These are phyloP conservation scores for Pterocarpus santalinus DNA, from an alignment of 306 rosid species.

Conservation along the genomic window DNA sequence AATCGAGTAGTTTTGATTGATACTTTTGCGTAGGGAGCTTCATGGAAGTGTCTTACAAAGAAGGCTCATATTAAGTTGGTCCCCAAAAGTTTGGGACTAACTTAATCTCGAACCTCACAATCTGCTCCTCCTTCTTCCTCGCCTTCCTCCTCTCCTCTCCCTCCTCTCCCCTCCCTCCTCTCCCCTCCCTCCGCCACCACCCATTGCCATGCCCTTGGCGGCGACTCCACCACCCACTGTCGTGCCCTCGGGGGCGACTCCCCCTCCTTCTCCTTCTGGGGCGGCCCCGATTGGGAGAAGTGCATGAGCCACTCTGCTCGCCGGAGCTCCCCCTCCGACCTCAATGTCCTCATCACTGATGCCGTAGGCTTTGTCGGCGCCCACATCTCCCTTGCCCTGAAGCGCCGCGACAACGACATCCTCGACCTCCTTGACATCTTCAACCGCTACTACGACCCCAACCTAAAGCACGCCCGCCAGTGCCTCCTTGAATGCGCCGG, in stretches of 20 bases:
- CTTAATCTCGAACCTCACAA: conserved; percentile 56
- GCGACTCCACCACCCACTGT: neutral
- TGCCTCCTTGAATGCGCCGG: conserved; percentile 73
- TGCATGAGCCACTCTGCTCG: conserved; percentile 65
- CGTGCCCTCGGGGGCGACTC: neutral
- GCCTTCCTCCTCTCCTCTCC: conserved; percentile 42
- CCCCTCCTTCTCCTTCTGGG: conserved; percentile 61
- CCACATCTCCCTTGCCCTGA: conserved; percentile 76
- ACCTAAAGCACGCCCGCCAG: conserved; percentile 74
- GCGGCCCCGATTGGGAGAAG: conserved; percentile 79
- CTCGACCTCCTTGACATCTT: conserved; percentile 74
- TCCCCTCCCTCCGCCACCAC: conserved; percentile 45
- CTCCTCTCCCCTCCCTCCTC: conserved; percentile 56
- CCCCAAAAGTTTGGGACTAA: too few relatives aligned
- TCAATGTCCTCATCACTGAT: conserved; percentile 77
- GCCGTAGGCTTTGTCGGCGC: conserved; percentile 85
- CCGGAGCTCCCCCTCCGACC: conserved; percentile 45
- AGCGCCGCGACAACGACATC: conserved; percentile 86
- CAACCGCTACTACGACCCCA: conserved; percentile 75
- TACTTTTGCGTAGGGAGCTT: conserved; percentile 59
- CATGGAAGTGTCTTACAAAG: conserved; percentile 66
- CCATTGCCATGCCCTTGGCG: too few relatives aligned
- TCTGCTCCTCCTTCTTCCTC: conserved; percentile 10
- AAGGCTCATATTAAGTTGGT: too few relatives aligned
- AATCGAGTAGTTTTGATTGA: conserved; percentile 72